Percentiles rank a stretch among this genome's conserved stretches.
These are phyloP conservation scores for Chlorella sp. DNA, from an alignment of 139 green algal species.

Conservation along the genomic window DNA sequence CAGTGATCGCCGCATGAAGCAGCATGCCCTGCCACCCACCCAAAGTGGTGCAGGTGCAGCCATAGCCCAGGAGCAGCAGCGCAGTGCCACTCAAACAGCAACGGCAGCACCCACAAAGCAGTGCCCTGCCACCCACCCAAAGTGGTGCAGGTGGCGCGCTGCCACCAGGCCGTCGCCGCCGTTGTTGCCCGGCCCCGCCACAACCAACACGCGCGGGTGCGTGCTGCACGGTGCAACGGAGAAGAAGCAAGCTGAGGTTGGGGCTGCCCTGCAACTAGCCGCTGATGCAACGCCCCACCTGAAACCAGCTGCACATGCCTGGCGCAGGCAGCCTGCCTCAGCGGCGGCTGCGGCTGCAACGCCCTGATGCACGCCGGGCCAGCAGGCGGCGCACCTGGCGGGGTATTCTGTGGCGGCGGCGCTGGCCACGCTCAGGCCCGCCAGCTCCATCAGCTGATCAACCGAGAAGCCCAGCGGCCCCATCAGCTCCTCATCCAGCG, in stretches of 20 bases:
- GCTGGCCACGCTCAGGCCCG: conserved; percentile 76
- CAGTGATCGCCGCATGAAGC: no score
- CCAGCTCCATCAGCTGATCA: conserved; percentile 94
- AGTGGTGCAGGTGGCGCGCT: conserved; percentile 92
- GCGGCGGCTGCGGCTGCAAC: no score
- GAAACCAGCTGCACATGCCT: no score
- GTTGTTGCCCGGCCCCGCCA: conserved; percentile 98
- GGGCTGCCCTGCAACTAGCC: no score
- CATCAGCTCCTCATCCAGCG: conserved; percentile 92
- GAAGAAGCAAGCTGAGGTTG: no score
- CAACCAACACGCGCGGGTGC: conserved; percentile 75
- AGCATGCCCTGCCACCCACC: no score
- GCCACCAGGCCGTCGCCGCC: conserved; percentile 96
- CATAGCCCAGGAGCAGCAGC: no score
- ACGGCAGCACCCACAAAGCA: no score
- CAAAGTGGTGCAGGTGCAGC: no score
- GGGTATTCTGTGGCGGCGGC: conserved; percentile 71
- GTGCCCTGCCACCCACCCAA: conserved; percentile 74
- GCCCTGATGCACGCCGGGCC: no score
- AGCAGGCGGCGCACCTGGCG: not conserved
- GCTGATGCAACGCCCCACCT: not conserved
- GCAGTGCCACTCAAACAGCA: no score
- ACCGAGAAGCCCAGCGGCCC: conserved; percentile 86
- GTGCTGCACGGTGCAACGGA: conserved; percentile 5
- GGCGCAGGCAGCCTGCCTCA: no score